A percentile compares a stretch with the other conserved stretches of the same genome.
phyloP scores from a whole-genome alignment of 2,329 filamentous ascomycete genomes.

The Nannizzia gypsea region DNA sequence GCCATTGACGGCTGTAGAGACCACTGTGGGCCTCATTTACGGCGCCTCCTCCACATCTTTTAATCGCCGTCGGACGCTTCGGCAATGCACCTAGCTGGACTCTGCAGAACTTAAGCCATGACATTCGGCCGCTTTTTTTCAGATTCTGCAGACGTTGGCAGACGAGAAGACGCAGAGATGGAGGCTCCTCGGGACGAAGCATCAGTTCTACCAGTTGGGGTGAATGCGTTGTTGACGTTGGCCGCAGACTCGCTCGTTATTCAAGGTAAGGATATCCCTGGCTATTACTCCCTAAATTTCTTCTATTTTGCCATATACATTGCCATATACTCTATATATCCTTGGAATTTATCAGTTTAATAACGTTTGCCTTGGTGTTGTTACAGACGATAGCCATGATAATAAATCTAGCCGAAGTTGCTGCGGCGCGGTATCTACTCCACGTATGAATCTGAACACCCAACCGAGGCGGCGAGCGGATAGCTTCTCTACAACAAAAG shows the following conservation, averaged over 20 bases:
- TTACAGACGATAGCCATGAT: slow-evolving; percentile 42
- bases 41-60: neutral
- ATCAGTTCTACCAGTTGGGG: slow-evolving; percentile 42
- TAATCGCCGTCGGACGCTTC: neutral
- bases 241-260: slow-evolving; percentile 50
- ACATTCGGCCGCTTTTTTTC: slow-evolving; percentile 1
- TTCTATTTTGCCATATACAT: neutral
- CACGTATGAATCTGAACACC: slow-evolving; percentile 1
- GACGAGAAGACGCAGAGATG: neutral
- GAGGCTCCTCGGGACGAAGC: neutral
- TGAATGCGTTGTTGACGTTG: slow-evolving; percentile 49
- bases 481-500: neutral
- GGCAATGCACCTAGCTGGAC: neutral
- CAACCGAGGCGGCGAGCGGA: neutral
- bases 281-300: neutral
- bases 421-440: slow-evolving; percentile 30
- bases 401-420: slow-evolving; percentile 40
- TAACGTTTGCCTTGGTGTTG: neutral
- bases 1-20: neutral
- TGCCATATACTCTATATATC: neutral
- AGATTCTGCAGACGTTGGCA: neutral
- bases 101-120: neutral
- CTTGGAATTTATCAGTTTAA: neutral
- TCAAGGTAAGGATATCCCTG: slow-evolving; percentile 34
- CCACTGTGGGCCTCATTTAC: neutral